These are phyloP conservation scores for Didymella sp. DNA, from an alignment of 2,329 filamentous ascomycete species.

Conservation along the genomic window DNA sequence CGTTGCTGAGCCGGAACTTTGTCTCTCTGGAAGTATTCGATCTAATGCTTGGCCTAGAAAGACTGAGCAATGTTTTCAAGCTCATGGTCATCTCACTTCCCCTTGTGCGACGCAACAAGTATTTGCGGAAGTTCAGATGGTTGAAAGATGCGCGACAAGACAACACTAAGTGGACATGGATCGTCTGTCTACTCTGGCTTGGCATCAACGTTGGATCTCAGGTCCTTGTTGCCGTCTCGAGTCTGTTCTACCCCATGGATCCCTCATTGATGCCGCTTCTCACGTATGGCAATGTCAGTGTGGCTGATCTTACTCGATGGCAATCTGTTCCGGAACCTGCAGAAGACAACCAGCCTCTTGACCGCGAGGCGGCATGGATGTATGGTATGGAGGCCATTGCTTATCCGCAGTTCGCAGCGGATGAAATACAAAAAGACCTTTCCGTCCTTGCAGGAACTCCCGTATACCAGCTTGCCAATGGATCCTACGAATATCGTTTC, in stretches of 20 bases:
- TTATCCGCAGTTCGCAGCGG: conserved; percentile 30
- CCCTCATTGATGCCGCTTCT: conserved; percentile 38
- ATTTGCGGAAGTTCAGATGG: conserved; percentile 35
- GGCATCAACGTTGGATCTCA: conserved; percentile 45
- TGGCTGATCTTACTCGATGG: conserved; percentile 40
- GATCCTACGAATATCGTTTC: conserved; percentile 40
- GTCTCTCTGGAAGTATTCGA: conserved; percentile 46
- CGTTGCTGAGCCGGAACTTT: conserved; percentile 42
- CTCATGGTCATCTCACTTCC: conserved; percentile 46
- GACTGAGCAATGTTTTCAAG: conserved; percentile 43
- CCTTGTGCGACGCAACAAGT: conserved; percentile 34
- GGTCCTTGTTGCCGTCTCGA: conserved; percentile 42
- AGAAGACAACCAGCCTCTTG: neutral
- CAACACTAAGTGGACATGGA: conserved; percentile 43
- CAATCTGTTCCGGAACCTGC: neutral
- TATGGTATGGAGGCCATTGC: conserved; percentile 40
- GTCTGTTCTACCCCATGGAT: conserved; percentile 46
- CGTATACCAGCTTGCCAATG: conserved; percentile 31
- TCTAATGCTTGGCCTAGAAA: conserved; percentile 42
- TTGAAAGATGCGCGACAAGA: conserved; percentile 43
- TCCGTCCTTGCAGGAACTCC: conserved; percentile 34
- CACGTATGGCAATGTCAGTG: conserved; percentile 34
- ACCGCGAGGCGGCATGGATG: conserved; percentile 35
- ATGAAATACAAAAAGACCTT: conserved; percentile 28
- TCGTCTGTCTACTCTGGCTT: conserved; percentile 44